Conservation (phyloP, 2,329 filamentous ascomycete genomes). For the Bipolaris oryzae region DNA sequence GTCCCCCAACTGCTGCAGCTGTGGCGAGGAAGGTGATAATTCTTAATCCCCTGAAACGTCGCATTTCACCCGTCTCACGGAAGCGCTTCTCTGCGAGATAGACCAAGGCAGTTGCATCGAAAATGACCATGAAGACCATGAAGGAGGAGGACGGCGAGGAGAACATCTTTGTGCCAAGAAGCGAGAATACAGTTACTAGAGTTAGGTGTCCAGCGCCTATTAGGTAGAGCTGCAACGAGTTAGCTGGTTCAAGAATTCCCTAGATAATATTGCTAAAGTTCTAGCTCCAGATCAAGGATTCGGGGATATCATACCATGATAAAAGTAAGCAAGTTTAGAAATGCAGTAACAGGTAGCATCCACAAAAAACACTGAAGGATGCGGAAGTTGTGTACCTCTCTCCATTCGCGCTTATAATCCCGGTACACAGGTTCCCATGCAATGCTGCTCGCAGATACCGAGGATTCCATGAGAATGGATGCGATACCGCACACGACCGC, state of each 20-base stretch:
- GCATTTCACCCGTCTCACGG: constrained; percentile 28
- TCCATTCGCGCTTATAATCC: constrained; percentile 35
- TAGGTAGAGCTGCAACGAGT: constrained; percentile 31
- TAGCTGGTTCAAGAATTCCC: background rate
- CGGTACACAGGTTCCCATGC: constrained; percentile 38
- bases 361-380: constrained; percentile 35
- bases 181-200: constrained; percentile 35
- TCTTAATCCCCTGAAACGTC: constrained; percentile 34
- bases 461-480: constrained; percentile 37
- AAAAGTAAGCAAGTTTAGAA: constrained; percentile 39
- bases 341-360: constrained; percentile 32
- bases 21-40: constrained; percentile 37
- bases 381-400: constrained; percentile 31
- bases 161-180: constrained; percentile 36
- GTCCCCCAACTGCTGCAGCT: constrained; percentile 32
- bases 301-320: constrained; percentile 30
- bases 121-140: constrained; percentile 42
- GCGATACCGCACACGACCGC: constrained; percentile 36
- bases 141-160: constrained; percentile 30
- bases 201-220: constrained; percentile 39
- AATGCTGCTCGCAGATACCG: constrained; percentile 29
- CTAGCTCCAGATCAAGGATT: background rate
- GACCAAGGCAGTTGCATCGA: constrained; percentile 28
- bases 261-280: background rate
- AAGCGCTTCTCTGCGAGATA: constrained; percentile 31